Conservation (phyloP, 345 rosid species). For the Gossypium bickii region DNA sequence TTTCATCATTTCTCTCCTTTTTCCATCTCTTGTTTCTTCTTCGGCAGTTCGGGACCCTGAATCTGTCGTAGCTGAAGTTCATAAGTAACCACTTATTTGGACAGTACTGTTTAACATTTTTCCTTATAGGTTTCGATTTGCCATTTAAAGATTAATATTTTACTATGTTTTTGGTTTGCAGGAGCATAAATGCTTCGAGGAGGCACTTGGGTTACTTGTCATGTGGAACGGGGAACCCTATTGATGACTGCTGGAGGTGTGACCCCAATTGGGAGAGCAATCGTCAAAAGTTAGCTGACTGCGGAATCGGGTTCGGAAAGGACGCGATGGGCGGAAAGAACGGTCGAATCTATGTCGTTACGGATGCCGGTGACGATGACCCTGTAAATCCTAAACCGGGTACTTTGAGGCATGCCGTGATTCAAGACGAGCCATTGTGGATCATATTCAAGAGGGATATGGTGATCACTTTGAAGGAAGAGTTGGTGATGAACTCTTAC, state of each 20-base stretch:
- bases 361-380: conserved; percentile 32
- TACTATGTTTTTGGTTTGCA: conserved; percentile 9
- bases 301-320: conserved; percentile 78
- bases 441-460: background rate
- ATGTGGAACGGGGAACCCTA: conserved; percentile 63
- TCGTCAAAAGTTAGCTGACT: conserved; percentile 61
- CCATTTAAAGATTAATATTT: background rate
- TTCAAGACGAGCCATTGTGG: conserved; percentile 3
- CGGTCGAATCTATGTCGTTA: conserved; percentile 60
- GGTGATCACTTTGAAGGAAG: background rate
- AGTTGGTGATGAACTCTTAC: background rate
- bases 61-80: conserved; percentile 38
- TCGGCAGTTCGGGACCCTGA: conserved; percentile 37
- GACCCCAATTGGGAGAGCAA: conserved; percentile 65
- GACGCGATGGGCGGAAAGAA: conserved; percentile 62
- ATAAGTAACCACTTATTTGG: conserved; percentile 31
- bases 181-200: conserved; percentile 68
- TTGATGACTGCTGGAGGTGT: conserved; percentile 83
- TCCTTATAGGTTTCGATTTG: background rate
- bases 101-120: background rate
- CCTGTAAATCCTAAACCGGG: background rate
- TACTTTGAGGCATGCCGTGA: background rate
- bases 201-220: conserved; percentile 61
- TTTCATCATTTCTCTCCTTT: conserved; percentile 7
- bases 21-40: conserved; percentile 22